Conservation (phyloP, 2,329 filamentous ascomycete species). For the Fusarium sp. region DNA sequence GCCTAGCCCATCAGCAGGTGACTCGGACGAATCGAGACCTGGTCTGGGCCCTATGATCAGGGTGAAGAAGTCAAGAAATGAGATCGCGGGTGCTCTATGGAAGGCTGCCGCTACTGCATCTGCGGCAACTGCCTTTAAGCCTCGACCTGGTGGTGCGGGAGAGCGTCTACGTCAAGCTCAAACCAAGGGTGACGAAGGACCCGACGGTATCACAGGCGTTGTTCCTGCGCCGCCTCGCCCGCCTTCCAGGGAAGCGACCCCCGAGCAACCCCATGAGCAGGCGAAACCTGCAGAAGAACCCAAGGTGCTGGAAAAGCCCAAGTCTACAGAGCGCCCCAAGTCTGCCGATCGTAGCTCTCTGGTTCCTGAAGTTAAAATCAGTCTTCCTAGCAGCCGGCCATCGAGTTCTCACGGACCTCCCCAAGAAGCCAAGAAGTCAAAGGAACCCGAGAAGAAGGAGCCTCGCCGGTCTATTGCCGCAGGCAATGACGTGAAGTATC, state of each 20-base stretch:
- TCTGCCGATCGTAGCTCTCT: slow-evolving; percentile 50
- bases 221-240: slow-evolving; percentile 79
- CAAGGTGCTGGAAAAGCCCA: slow-evolving; percentile 16
- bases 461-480: slow-evolving; percentile 71
- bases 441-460: slow-evolving; percentile 55
- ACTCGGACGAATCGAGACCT: slow-evolving; percentile 33
- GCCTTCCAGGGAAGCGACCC: slow-evolving; percentile 46
- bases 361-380: slow-evolving; percentile 71
- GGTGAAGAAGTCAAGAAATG: slow-evolving; percentile 77
- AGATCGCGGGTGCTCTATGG: slow-evolving; percentile 81
- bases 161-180: slow-evolving; percentile 78
- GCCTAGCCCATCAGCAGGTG: slow-evolving; percentile 13
- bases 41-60: slow-evolving; percentile 90
- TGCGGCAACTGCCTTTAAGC: slow-evolving; percentile 76
- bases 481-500: slow-evolving; percentile 83
- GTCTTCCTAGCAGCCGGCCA: slow-evolving; percentile 58
- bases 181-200: slow-evolving; percentile 71
- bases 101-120: slow-evolving; percentile 73
- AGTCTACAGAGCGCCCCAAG: slow-evolving; percentile 43
- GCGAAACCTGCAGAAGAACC: not conserved
- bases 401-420: slow-evolving; percentile 54
- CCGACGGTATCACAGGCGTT: slow-evolving; percentile 90
- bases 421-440: slow-evolving; percentile 50
- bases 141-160: slow-evolving; percentile 86
- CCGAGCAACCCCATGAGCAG: slow-evolving; percentile 35